These are phyloP conservation scores for Pulveroboletus sp. DNA, from an alignment of 768 basidiomycete species.

Conservation along the genomic window DNA sequence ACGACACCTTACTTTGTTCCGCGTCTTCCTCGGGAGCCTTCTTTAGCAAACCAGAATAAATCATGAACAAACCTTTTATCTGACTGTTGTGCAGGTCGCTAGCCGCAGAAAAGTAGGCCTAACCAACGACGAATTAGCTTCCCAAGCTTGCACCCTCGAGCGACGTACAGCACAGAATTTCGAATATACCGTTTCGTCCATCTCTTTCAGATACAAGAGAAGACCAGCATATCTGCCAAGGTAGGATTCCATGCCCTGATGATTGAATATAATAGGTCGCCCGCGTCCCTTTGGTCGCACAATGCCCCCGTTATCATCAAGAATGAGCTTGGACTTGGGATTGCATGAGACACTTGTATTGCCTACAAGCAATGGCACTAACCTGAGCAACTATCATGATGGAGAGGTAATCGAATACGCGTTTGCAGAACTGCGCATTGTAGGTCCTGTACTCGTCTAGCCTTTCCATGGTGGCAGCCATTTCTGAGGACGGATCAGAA, in stretches of 20 bases:
- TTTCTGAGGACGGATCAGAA: constrained; percentile 49
- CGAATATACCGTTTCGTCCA: constrained; percentile 87
- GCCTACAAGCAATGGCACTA: constrained; percentile 13
- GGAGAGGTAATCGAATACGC: constrained; percentile 82
- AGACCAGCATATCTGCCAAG: constrained; percentile 87
- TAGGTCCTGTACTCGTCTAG: constrained; percentile 88
- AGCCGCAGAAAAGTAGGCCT: constrained; percentile 89
- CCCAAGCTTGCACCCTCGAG: background rate
- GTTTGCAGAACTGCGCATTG: constrained; percentile 91
- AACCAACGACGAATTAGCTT: constrained; percentile 6
- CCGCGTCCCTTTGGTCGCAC: constrained; percentile 41
- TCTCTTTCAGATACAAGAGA: constrained; percentile 92
- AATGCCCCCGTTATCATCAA: constrained; percentile 62
- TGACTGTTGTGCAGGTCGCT: constrained; percentile 82
- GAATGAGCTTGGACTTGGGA: constrained; percentile 61
- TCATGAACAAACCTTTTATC: constrained; percentile 67
- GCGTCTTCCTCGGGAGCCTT: constrained; percentile 69
- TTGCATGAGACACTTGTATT: constrained; percentile 3
- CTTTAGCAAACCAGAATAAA: constrained; percentile 59
- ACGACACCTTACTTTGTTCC: constrained; percentile 55
- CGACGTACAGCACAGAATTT: constrained; percentile 82
- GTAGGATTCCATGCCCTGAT: constrained; percentile 75
- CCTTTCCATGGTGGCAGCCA: constrained; percentile 96
- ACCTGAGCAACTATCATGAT: constrained; percentile 94
- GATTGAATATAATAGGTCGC: constrained; percentile 52